Conservation (phyloP, 441 rosid genomes). For the Macaranga tanarius region DNA sequence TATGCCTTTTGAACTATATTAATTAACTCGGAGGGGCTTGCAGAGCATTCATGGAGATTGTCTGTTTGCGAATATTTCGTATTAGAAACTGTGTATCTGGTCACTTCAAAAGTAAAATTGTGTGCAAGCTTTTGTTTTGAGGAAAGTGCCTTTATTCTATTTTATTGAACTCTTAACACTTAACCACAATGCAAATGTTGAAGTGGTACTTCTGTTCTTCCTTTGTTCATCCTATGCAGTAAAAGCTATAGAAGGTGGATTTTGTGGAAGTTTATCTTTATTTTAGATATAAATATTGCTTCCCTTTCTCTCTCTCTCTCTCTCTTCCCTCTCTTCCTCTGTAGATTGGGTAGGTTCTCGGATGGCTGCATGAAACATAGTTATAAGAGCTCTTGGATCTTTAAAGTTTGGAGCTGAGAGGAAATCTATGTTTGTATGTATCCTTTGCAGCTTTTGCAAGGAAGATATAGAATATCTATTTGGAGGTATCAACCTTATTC, state of each 20-base stretch:
- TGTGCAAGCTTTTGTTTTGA: not conserved
- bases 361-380: not conserved
- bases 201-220: not conserved
- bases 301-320: not conserved
- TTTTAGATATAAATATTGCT: not conserved
- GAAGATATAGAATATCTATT: not conserved
- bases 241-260: not conserved
- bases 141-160: not conserved
- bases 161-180: not conserved
- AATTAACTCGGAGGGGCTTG: not conserved
- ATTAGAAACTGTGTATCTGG: not conserved
- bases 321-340: too few relatives aligned
- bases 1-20: conserved; percentile 9
- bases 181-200: not conserved
- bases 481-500: not conserved
- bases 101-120: not conserved
- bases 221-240: not conserved
- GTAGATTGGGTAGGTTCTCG: not conserved
- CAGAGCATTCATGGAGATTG: not conserved
- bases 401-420: not conserved
- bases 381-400: not conserved
- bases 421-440: not conserved
- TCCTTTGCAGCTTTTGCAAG: not conserved
- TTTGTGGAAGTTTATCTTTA: conserved; percentile 2
- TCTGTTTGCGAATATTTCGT: not conserved